These are phyloP conservation scores for Comarum palustre DNA, from an alignment of 306 rosid species.

Conservation along the genomic window DNA sequence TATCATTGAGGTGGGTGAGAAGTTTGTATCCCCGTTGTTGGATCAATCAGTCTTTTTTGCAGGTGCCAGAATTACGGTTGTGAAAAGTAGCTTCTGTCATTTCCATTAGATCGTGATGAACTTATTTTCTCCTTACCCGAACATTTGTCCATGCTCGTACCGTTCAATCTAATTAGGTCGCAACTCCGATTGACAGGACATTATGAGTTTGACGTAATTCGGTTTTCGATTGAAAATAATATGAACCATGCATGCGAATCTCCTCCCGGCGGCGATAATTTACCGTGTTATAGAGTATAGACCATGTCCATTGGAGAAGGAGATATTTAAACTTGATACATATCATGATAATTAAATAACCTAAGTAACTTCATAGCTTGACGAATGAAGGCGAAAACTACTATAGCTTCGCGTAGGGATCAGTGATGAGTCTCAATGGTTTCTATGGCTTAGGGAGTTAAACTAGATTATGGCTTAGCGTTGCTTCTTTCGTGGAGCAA, in stretches of 20 bases:
- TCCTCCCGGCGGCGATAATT: too few relatives aligned
- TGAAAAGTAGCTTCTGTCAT: slow-evolving; percentile 30
- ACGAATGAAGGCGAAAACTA: too few relatives aligned
- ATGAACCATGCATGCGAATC: too few relatives aligned
- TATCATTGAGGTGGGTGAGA: slow-evolving; percentile 26
- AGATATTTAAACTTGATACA: too few relatives aligned
- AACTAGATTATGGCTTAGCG: neutral
- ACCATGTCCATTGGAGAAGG: too few relatives aligned
- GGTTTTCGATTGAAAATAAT: too few relatives aligned
- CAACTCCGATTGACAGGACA: neutral
- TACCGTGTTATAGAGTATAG: too few relatives aligned
- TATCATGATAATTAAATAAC: too few relatives aligned
- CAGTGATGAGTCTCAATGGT: too few relatives aligned
- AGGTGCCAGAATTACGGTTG: slow-evolving; percentile 24
- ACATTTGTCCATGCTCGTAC: neutral
- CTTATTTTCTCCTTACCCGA: neutral
- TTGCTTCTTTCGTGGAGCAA: neutral
- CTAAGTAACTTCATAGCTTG: too few relatives aligned
- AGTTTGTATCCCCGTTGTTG: slow-evolving; percentile 30
- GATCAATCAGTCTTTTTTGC: slow-evolving; percentile 23
- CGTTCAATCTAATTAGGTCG: neutral
- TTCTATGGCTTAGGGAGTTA: neutral
- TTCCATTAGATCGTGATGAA: neutral
- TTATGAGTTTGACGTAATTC: neutral
- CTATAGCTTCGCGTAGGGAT: too few relatives aligned